Evolutionary conservation across 495 filamentous ascomycete genomes (phyloP).

Genomic region (Acidiella bohemica): DNA sequence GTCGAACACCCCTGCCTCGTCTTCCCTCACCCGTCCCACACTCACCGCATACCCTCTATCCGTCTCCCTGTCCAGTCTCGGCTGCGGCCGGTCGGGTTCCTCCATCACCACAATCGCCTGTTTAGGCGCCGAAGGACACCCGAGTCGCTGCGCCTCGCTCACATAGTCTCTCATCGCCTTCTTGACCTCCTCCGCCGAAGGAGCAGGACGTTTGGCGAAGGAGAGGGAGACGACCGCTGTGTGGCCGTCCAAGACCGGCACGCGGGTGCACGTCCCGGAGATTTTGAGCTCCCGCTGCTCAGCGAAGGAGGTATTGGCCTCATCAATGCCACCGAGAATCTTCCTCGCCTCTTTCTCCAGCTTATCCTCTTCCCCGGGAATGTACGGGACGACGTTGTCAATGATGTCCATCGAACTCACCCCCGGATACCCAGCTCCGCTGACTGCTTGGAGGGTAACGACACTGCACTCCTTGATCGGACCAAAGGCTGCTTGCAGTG

Average conservation of each 20-base stretch:
- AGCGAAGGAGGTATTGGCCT: constrained; percentile 25
- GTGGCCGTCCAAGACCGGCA: constrained; percentile 33
- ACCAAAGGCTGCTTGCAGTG: constrained; percentile 30
- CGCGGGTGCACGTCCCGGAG: constrained; percentile 31
- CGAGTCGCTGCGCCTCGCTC: constrained; percentile 30
- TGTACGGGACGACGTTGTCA: constrained; percentile 35
- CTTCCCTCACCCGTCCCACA: constrained; percentile 31
- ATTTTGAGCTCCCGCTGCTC: constrained; percentile 27
- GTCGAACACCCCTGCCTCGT: constrained; percentile 32
- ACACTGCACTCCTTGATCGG: constrained; percentile 30
- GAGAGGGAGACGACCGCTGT: constrained; percentile 32
- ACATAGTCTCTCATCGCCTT: constrained; percentile 32
- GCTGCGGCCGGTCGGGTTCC: constrained; percentile 32
- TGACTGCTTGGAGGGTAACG: constrained; percentile 34
- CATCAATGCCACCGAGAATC: constrained; percentile 31
- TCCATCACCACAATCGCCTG: constrained; percentile 35
- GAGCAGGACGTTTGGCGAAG: constrained; percentile 29
- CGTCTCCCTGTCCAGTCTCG: constrained; percentile 32
- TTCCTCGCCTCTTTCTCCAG: constrained; percentile 32
- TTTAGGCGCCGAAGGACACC: constrained; percentile 30
- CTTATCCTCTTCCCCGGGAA: constrained; percentile 34
- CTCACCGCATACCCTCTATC: constrained; percentile 32
- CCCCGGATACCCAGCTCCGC: constrained; percentile 33
- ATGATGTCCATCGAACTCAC: constrained; percentile 36
- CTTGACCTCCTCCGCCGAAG: constrained; percentile 30